These are phyloP conservation scores for Pilobolus umbonatus DNA, from an alignment of 192 early-diverging fungal genomes.

Conservation along the genomic window DNA sequence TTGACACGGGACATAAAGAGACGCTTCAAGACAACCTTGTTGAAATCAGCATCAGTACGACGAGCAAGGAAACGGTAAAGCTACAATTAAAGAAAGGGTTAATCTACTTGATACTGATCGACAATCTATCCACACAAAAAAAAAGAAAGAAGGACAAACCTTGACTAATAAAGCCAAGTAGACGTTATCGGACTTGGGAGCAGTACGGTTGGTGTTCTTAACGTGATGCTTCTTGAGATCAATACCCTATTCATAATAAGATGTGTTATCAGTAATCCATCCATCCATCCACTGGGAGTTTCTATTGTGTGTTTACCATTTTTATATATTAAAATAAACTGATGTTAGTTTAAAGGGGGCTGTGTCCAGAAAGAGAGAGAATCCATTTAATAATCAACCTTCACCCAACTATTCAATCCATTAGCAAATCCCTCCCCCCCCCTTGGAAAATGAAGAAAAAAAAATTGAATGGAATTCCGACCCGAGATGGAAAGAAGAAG, in stretches of 20 bases:
- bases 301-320: slow-evolving; percentile 1
- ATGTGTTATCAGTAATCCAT: too few relatives aligned
- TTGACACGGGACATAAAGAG: slow-evolving; percentile 98
- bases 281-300: background rate
- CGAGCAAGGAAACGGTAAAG: slow-evolving; percentile 99
- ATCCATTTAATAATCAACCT: too few relatives aligned
- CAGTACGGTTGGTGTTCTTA: slow-evolving; percentile 85
- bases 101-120: background rate
- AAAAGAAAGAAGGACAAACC: slow-evolving; percentile 36
- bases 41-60: slow-evolving; percentile 97
- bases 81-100: slow-evolving; percentile 33
- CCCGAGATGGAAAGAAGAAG: too few relatives aligned
- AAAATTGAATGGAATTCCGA: too few relatives aligned
- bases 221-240: slow-evolving; percentile 99
- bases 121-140: background rate
- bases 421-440: too few relatives aligned
- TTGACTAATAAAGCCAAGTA: slow-evolving; percentile 99
- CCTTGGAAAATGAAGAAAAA: too few relatives aligned
- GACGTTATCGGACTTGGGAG: slow-evolving; percentile 92
- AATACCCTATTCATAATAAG: slow-evolving; percentile 96
- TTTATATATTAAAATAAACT: background rate
- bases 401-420: too few relatives aligned
- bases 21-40: slow-evolving; percentile 98
- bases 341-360: background rate
- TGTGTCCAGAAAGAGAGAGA: slow-evolving; percentile 4